These are phyloP conservation scores for Microthlaspi erraticum DNA, from an alignment of 345 rosid species.

Conservation along the genomic window DNA sequence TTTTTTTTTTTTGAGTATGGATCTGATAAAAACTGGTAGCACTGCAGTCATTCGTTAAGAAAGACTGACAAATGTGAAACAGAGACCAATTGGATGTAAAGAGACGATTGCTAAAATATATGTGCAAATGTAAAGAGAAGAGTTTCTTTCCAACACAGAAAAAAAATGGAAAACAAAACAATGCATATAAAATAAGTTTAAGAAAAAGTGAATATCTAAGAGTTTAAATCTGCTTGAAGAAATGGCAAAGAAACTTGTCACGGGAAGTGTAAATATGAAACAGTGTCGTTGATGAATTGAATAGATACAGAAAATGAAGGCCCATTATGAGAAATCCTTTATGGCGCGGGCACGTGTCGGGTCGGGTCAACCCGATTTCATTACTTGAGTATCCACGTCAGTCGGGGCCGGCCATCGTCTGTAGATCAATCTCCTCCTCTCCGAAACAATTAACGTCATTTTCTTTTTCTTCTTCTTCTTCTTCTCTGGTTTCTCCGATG, in stretches of 20 bases:
- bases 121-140: too few relatives aligned
- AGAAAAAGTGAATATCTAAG: too few relatives aligned
- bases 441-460: not conserved
- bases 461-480: not conserved
- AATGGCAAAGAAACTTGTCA: too few relatives aligned
- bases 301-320: conserved; percentile 10
- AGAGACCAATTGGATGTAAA: too few relatives aligned
- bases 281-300: not conserved
- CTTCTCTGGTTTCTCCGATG: conserved; percentile 40
- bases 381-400: conserved; percentile 23
- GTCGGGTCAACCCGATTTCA: conserved; percentile 33
- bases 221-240: too few relatives aligned
- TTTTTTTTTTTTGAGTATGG: too few relatives aligned
- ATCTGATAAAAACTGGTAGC: too few relatives aligned
- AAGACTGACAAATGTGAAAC: too few relatives aligned
- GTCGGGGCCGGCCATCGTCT: conserved; percentile 1
- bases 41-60: too few relatives aligned
- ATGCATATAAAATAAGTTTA: too few relatives aligned
- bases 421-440: conserved; percentile 22
- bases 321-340: conserved; percentile 9
- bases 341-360: conserved; percentile 7
- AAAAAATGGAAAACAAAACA: not conserved
- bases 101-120: too few relatives aligned
- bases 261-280: not conserved
- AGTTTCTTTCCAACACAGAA: not conserved